Base-by-base conservation (phyloP, 352 stramenopile species). In the Pythium brassicae region DNA sequence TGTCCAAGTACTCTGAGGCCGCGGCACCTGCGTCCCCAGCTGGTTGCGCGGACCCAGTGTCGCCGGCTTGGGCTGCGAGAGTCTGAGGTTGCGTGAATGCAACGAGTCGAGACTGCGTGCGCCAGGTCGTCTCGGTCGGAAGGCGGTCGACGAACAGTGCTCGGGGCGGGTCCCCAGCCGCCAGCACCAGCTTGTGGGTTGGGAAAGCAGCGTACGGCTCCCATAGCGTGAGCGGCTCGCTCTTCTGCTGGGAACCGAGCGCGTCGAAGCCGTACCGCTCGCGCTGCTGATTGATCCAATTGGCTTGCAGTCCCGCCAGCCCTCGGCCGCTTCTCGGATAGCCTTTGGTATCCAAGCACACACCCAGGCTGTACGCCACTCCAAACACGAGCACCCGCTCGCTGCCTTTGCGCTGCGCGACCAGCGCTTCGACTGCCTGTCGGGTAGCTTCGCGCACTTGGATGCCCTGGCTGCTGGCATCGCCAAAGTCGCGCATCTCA, bases 191-290 rank as follows among this genome's bases (percentile, higher is more conserved):
- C 34, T 59, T 57, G 57, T 81, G 58, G 3, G 69, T 67, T 20
- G 77, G 75, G 51, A 84, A 80, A 32, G 86, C 59, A 4, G 58
- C 59, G 42, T 67, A 69, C 0, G 79, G 79, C 10, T 73, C 53
- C 79, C 77, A 90, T 3, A 88, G 54, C 42, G 66, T 68, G 52
- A 76, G 71, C 29, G 19, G 25, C 11, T 37, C 53, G 15, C 12
- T 42, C 40, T 52, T 54, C 68, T 32, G 56, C 49, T 17, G 45
- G 11, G 43, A 72, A 74, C 9, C 23, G n/a, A 88, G 57, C 2
- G 68, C 65, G 52, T 92, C 81, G 42, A 78, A 88, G 0, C 75
- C 77, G 9, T 73, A 65, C 1, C 70, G 47, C 17, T 63, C 60
- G 8, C 51, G 40, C 43, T 92, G 76, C 2, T 42, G 57, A 11